Conservation (phyloP, 2,329 filamentous ascomycete species). For the Tolypocladium nubicola region DNA sequence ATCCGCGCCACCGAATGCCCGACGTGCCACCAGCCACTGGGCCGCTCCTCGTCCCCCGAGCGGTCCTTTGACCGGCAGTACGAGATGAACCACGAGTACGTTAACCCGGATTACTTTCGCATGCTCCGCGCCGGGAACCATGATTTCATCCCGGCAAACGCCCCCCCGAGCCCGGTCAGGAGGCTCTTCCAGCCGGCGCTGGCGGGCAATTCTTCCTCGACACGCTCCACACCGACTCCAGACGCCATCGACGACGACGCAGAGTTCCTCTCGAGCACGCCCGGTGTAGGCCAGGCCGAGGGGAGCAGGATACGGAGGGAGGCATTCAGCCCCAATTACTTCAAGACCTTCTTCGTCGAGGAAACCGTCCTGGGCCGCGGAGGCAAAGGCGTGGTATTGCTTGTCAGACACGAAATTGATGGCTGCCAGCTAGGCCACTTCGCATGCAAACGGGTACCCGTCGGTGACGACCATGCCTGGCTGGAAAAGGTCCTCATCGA, state of each 20-base stretch:
- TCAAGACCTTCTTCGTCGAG: slow-evolving; percentile 85
- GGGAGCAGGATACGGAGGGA: slow-evolving; percentile 69
- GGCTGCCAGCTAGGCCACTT: slow-evolving; percentile 81
- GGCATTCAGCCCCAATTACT: slow-evolving; percentile 88
- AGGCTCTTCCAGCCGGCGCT: slow-evolving; percentile 38
- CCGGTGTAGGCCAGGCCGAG: slow-evolving; percentile 34
- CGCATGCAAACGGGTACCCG: slow-evolving; percentile 93
- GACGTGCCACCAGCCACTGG: slow-evolving; percentile 72
- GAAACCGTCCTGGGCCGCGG: slow-evolving; percentile 78
- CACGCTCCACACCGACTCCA: slow-evolving; percentile 7
- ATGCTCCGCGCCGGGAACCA: slow-evolving; percentile 59
- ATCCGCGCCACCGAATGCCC: slow-evolving; percentile 76
- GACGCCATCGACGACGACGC: slow-evolving; percentile 16
- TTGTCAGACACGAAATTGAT: slow-evolving; percentile 90
- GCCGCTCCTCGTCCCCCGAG: slow-evolving; percentile 33
- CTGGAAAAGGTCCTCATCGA: slow-evolving; percentile 88
- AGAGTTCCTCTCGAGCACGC: slow-evolving; percentile 44
- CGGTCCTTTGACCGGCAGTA: slow-evolving; percentile 34
- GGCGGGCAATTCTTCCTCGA: slow-evolving; percentile 6
- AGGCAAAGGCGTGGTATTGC: slow-evolving; percentile 85
- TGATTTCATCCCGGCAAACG: slow-evolving; percentile 33
- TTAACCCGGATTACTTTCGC: slow-evolving; percentile 89
- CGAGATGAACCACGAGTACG: slow-evolving; percentile 48
- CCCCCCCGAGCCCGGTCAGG: slow-evolving; percentile 42
- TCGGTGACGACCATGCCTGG: slow-evolving; percentile 91